Base-by-base conservation (phyloP, 1,284 basidiomycete genomes). In the Ceratobasidium sp. region DNA sequence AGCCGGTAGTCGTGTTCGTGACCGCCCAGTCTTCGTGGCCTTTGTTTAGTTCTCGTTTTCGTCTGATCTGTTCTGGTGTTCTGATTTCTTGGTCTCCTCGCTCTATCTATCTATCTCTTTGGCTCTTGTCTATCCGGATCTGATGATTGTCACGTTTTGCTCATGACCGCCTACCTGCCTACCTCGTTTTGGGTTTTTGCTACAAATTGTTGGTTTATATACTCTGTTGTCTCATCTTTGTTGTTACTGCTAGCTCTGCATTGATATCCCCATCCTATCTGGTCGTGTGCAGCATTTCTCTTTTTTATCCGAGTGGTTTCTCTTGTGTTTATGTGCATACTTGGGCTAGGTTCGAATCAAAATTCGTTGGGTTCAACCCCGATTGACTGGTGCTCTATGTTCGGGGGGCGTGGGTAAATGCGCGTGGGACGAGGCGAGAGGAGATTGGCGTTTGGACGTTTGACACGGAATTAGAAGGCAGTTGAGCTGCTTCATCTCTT, bases 351-450 rank as follows among this genome's bases (percentile, higher is more conserved):
- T 55, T 43, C 44, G 57, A 59, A 59, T 59, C 57, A 38, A 58
- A 58, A 59, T 43, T 32, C 13, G 38, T 41, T 59, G 57, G 57
- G 57, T 59, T 59, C 57, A 59, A 59, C 57, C 57, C 57, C 57
- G 28, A 13, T 38, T n/a, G n/a, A n/a, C n/a, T n/a, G n/a, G n/a
- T n/a, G n/a, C n/a, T n/a, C n/a, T n/a, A n/a, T n/a, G n/a, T n/a
- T n/a, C n/a, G n/a, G n/a, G n/a, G n/a, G n/a, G n/a, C n/a, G n/a
- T n/a, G n/a, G n/a, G n/a, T n/a, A n/a, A n/a, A n/a, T n/a, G n/a
- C n/a, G n/a, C n/a, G n/a, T n/a, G n/a, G n/a, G n/a, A n/a, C n/a
- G n/a, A n/a, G n/a, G n/a, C n/a, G n/a, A n/a, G n/a, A n/a, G n/a
- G n/a, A n/a, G n/a, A n/a, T n/a, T n/a, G n/a, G n/a, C n/a, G n/a